Evolutionary conservation across 192 early-diverging fungal species (phyloP), one percentile per base, ranked within the genome.

Genomic region (Mortierella hygrophila): DNA sequence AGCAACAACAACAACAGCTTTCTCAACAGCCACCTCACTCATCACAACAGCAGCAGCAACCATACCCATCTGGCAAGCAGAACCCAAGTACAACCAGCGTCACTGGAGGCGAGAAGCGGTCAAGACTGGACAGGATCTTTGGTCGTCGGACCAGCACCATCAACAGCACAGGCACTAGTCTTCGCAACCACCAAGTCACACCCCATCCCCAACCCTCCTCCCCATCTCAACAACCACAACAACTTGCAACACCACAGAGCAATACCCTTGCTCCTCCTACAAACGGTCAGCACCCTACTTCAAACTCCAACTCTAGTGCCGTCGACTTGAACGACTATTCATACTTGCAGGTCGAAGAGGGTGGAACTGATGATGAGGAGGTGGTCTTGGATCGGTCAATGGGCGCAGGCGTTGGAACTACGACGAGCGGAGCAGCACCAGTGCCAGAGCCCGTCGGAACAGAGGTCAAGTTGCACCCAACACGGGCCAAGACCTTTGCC

Each of bases 401-500:
- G 83, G 42, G 40, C n/a, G 29, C 75, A 18, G 83, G 74, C 15
- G 70, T 74, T 1, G 78, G 57, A 26, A 20, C 8, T 35, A 29
- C 11, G 11, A 65, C 11, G 26, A 65, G 60, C 60, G 60, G 26
- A 54, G 23, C n/a, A 13, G 75, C 55, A 44, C 13, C 32, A 18
- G 75, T 68, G 38, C 41, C 63, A 32, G 77, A 75, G 21, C 38
- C 71, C 15, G n/a, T 71, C 8, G 72, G 84, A 37, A 86, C 75
- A 32, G 79, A 86, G 38, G 84, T 86, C 65, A 86, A 86, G 65
- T 29, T 86, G 70, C 84, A 86, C 42, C 84, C 84, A 21, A 86
- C 84, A 11, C 84, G 84, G 4, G 79, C 84, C 49, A 86, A 81
- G 74, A 86, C 84, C 5, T 86, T 86, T 49, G 63, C 84, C 11